Conservation (phyloP, 2,329 filamentous ascomycete species). For the Ophiostoma angusticollis region DNA sequence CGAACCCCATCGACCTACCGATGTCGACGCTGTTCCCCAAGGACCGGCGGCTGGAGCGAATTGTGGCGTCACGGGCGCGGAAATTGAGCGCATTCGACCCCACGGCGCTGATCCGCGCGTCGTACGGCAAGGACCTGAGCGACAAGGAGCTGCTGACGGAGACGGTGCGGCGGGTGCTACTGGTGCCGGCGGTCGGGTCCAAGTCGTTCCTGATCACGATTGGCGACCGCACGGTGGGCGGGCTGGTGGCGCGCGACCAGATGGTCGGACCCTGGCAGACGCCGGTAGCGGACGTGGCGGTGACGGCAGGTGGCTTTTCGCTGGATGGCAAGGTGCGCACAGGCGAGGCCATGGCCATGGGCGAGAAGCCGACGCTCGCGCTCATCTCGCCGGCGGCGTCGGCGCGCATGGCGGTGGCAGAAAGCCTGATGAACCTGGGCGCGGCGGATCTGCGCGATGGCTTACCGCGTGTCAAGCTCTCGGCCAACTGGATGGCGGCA, state of each 20-base stretch:
- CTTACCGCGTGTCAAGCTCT: conserved; percentile 69
- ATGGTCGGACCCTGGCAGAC: conserved; percentile 96
- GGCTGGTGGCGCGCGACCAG: conserved; percentile 78
- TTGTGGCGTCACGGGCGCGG: conserved; percentile 57
- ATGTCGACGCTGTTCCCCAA: conserved; percentile 84
- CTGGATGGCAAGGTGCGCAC: conserved; percentile 53
- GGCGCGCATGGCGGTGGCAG: conserved; percentile 89
- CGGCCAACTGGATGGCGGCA: conserved; percentile 99
- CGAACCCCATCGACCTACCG: conserved; percentile 74
- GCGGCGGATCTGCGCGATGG: conserved; percentile 53
- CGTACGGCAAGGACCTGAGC: conserved; percentile 41
- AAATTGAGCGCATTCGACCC: conserved; percentile 62
- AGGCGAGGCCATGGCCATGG: conserved; percentile 97
- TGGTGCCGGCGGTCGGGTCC: conserved; percentile 81
- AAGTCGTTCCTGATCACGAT: conserved; percentile 98
- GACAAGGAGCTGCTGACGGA: conserved; percentile 43
- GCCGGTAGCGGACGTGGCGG: conserved; percentile 85
- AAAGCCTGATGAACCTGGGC: conserved; percentile 85
- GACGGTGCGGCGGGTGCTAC: conserved; percentile 70
- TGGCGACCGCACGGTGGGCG: conserved; percentile 82
- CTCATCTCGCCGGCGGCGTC: conserved; percentile 83
- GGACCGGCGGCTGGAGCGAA: conserved; percentile 65
- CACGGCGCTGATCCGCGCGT: conserved; percentile 47
- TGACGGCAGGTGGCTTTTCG: conserved; percentile 72
- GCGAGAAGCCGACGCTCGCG: conserved; percentile 79